phyloP scores from a whole-genome alignment of 169 alveolate genomes.

The Toxoplasma gondii region DNA sequence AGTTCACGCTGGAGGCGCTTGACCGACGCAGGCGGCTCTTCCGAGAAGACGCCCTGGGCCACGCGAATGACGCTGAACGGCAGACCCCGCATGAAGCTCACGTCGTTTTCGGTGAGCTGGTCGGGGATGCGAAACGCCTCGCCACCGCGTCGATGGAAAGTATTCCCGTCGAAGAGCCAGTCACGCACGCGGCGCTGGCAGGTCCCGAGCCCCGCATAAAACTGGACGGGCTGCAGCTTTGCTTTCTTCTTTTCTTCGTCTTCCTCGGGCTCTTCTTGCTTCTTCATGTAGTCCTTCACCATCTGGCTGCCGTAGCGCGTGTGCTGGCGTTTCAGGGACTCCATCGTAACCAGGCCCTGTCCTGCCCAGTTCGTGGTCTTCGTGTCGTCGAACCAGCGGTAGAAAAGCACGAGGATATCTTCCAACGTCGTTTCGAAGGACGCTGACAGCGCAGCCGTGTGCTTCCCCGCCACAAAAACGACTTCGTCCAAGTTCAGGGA shows the following conservation, averaged over 20 bases:
- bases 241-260: conserved; percentile 37
- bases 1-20: conserved; percentile 37
- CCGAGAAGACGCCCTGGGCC: conserved; percentile 40
- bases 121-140: conserved; percentile 12
- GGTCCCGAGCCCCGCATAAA: conserved; percentile 32
- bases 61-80: conserved; percentile 43
- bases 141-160: conserved; percentile 47
- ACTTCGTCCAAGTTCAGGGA: neutral
- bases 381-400: conserved; percentile 6
- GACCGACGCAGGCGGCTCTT: conserved; percentile 14
- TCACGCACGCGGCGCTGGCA: conserved; percentile 28
- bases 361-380: neutral
- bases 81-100: conserved; percentile 47
- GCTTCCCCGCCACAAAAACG: conserved; percentile 38
- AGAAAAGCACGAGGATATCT: conserved; percentile 45
- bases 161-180: conserved; percentile 63
- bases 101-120: conserved; percentile 41
- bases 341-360: conserved; percentile 31
- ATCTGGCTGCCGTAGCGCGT: conserved; percentile 19
- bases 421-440: conserved; percentile 32
- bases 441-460: neutral
- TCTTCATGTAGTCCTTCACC: neutral
- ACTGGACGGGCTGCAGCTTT: neutral
- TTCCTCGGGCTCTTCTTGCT: conserved; percentile 51
- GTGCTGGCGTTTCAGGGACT: conserved; percentile 42